Base-by-base conservation (phyloP, 169 alveolate genomes). In the Toxoplasma gondii region DNA sequence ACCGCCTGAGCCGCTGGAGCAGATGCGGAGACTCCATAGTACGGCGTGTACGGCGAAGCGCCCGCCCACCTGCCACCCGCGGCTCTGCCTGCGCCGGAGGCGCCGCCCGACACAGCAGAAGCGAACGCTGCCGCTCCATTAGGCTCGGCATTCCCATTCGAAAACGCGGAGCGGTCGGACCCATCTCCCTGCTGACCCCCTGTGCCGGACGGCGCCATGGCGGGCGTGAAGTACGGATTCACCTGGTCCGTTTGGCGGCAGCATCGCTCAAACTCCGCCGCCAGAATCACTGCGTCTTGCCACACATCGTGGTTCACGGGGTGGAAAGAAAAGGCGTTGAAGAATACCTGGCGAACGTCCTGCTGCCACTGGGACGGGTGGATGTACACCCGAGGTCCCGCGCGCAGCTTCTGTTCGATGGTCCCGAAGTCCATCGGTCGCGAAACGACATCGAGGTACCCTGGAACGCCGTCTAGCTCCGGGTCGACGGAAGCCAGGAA, bases 401-500 rank as follows among this genome's bases (percentile, higher is more conserved):
- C 34, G 87, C 95, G 80, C 92, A 97, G 92, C 88, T 97, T 96
- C 88, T 92, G 92, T 82, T 96, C 97, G 7, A 97, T 96, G 9
- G 97, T 97, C 86, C 96, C 96, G 81, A 97, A 95, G 95, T 97
- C 98, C 97, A 97, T 97, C 29, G 98, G 98, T 82, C 96, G 95
- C 70, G 93, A 94, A 38, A 96, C 93, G n/a, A 96, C 86, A 69
- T 92, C 94, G 80, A 96, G 96, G 95, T 98, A 98, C 91, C 97
- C 98, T 22, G 98, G 98, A 43, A 97, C 97, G 92, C 98, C 98
- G 94, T 97, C 99, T 88, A 97, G 94, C 54, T 97, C 98, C 34
- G 99, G 98, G 93, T 98, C 99, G 38, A 98, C 98, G 27, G 99
- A 99, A 41, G 97, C 97, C 94, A 97, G 96, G 92, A 99, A 99